Base-by-base conservation (phyloP, 2,329 filamentous ascomycete species). In the Penicillium janthinellum region DNA sequence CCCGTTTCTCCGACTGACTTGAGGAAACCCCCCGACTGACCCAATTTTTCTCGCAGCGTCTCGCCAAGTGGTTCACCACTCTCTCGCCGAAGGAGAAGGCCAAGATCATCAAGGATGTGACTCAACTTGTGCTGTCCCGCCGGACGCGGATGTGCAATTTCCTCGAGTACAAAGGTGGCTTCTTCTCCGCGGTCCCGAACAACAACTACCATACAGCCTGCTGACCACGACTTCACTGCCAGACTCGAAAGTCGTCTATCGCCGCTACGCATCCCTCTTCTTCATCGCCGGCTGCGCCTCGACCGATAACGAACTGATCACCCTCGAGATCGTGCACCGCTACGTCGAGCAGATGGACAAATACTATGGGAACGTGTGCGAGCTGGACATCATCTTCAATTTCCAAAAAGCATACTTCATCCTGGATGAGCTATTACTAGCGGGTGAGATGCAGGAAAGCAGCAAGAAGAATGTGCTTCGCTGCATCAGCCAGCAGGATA, bases 341-440 rank as follows among this genome's bases (percentile, higher is more conserved):
- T 99, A 99, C 77, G 95, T 99, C 74, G 95, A 99, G 79, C 95
- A 99, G 81, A 99, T 99, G 95, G 95, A 99, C 84, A 99, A 99
- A 79, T 99, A 99, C 83, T 99, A 98, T 78, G 95, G 95, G 78
- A 99, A 99, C 78, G 95, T 99, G 61, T 99, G 95, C 88, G 95
- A 99, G 82, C 86, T 99, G 66, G 93, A 98, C 78, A 97, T 98
- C 79, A 99, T 99, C 78, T 99, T 99, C 86, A 98, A 96, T 77
- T 99, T 99, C 78, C 96, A 96, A 70, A 99, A 99, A 79, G 95
- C 95, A 61, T 99, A 99, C 79, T 99, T 98, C 79, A 99, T 99
- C 69, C 87, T 99, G 49, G 95, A 99, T 76, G 95, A 99, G 81
- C 85, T 99, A 63, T 83, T 99, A 66, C 84, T 99, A 68, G 95